Evolutionary conservation across 257 asterid genomes (phyloP).

Genomic region (Solanum arcanum): DNA sequence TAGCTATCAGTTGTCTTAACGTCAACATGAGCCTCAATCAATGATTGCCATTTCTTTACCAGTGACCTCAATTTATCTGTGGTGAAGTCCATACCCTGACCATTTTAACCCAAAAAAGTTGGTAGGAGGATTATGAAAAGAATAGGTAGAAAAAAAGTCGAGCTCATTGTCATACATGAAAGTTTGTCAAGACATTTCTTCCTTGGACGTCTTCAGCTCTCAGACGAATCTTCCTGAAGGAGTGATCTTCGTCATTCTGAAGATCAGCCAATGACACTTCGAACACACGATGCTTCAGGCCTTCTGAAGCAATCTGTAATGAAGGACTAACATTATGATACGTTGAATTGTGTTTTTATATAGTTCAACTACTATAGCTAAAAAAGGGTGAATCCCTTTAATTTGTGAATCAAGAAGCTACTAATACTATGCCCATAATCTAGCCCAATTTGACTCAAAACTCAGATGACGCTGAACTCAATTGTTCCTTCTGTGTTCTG

Average conservation of each 20-base stretch:
- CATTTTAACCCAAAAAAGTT: not conserved
- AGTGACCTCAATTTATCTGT: constrained; percentile 75
- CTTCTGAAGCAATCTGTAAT: constrained; percentile 74
- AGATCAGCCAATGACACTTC: constrained; percentile 87
- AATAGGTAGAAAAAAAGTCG: too few species aligned
- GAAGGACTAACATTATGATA: not conserved
- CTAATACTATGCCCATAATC: not conserved
- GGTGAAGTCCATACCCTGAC: constrained; percentile 74
- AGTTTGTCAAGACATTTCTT: constrained; percentile 67
- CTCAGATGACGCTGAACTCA: not conserved
- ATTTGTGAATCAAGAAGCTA: not conserved
- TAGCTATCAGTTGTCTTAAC: constrained; percentile 70
- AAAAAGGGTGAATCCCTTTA: too few species aligned
- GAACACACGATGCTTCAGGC: constrained; percentile 80
- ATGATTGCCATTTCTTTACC: constrained; percentile 64
- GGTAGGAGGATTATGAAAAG: not conserved
- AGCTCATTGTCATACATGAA: constrained; percentile 37
- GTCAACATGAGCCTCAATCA: constrained; percentile 83
- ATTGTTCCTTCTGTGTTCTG: accelerated
- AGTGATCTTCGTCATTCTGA: constrained; percentile 70
- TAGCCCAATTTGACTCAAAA: not conserved
- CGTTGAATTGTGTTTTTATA: not conserved
- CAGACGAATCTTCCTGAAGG: constrained; percentile 78
- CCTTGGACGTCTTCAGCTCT: constrained; percentile 89
- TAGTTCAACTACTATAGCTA: not conserved